Evolutionary conservation across 2,329 filamentous ascomycete genomes (phyloP), one percentile per base, ranked within the genome.

Genomic region (Sordariomycetes sp.): DNA sequence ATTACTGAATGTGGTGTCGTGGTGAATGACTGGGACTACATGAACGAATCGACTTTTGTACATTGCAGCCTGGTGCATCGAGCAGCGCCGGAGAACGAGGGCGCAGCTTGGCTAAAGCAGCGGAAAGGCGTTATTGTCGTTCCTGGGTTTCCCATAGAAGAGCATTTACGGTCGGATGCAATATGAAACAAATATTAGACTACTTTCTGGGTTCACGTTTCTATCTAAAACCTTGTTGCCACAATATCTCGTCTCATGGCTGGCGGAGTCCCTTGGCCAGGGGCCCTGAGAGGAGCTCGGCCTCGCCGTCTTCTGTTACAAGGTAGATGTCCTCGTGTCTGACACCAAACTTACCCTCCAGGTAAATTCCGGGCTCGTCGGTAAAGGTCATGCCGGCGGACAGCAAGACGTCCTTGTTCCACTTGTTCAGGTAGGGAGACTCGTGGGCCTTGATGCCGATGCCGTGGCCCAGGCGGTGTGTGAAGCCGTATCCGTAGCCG

Each of bases 361-460:
- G 53, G 47, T 81, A 80, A 21, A 80, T 67, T 0, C 75, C 76
- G 1, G 76, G 75, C 53, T 81, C 76, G 8, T 69, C 68, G 0
- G 76, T 79, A 39, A 80, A 80, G 0, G 66, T 64, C 75, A 80
- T 80, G 0, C 75, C 75, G 0, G 70, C 56, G 30, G 59, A 57
- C 5, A 79, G 54, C 1, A 55, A 44, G 0, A 59, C 55, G 3
- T 47, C 52, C 3, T 55, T 57, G 43, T 80, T 80, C 37, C 71
- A 76, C 45, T 78, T 74, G 47, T 80, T 77, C 21, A 80, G 54
- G 42, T 79, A 80, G 0, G 75, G 75, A 20, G 70, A 74, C 46
- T 80, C 75, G 41, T 79, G 75, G 2, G 75, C 75, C 53, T 80
- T 79, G 47, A 81, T 78, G 0, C 75, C 76, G 31, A 81, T 78